Evolutionary conservation across 306 rosid genomes (phyloP), one percentile per base, ranked within the genome.

Genomic region (Cyclanthera cordifolia): DNA sequence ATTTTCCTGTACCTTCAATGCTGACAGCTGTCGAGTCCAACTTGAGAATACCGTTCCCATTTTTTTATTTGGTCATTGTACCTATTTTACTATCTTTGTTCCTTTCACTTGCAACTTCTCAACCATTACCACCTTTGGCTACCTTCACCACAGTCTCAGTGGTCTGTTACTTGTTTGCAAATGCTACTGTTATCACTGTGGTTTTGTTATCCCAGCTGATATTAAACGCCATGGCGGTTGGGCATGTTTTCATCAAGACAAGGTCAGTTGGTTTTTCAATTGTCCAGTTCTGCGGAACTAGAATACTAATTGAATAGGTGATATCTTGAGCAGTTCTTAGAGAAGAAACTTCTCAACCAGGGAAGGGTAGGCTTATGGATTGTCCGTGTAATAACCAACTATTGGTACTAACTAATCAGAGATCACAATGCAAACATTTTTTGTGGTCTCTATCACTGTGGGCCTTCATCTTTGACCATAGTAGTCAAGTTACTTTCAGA

Each of bases 161-260:
- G 69, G 78, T 85, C 73, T 90, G 99, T 74, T 90, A 93, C 81
- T 82, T 85, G 45, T 77, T 88, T 49, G 97, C 99, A 67, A 93
- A 88, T 56, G 96, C 95, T 71, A 47, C 79, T 28, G 25, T 87
- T 67, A 80, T 89, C 74, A 73, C 87, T 81, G 76, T 93, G 67
- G 77, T 79, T 74, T 78, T 88, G 85, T 72, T 81, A 73, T 59
- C 95, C 77, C 99, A 93, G 79, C 79, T 80, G 74, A 76, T 80
- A 73, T 88, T 93, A 89, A 85, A 86, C 74, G 77, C 68, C 77
- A 86, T 84, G 71, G 99, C 99, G 67, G 78, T 84, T 69, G 67
- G 86, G 30, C 95, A 90, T 80, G 78, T 88, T 75, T 88, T 85
- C 86, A 75, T 88, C 80, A 93, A 86, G 82, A 79, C 85, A 69